Conservation (phyloP, 148 eudicot genomes). For the Talinum fruticosum region DNA sequence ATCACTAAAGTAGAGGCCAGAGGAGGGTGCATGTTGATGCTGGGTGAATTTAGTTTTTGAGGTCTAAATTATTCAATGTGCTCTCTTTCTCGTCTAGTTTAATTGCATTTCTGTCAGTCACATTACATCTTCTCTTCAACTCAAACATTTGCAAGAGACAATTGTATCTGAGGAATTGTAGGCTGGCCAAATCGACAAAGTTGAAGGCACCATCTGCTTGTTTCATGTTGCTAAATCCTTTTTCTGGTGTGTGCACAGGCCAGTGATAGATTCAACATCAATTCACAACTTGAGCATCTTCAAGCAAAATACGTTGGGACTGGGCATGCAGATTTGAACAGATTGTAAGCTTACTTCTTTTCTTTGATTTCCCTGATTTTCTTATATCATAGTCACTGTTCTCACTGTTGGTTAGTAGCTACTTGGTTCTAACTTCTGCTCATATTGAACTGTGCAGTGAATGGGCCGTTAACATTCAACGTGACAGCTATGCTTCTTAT, state of each 20-base stretch:
- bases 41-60: background rate
- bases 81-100: background rate
- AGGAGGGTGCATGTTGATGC: background rate
- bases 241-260: constrained; percentile 45
- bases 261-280: constrained; percentile 93
- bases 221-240: background rate
- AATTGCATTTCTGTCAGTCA: background rate
- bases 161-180: background rate
- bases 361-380: background rate
- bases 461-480: constrained; percentile 92
- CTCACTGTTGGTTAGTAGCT: background rate
- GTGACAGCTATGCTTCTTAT: constrained; percentile 94
- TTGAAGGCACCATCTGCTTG: background rate
- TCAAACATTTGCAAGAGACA: no score
- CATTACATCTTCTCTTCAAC: background rate
- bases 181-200: background rate
- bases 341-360: constrained; percentile 56
- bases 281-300: constrained; percentile 96
- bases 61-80: background rate
- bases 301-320: constrained; percentile 97
- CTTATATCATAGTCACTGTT: background rate
- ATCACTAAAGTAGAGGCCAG: background rate
- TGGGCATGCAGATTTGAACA: constrained; percentile 84
- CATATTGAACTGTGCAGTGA: constrained; percentile 45
- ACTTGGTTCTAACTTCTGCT: background rate